Conservation (phyloP, 345 rosid genomes). For the Laguncularia racemosa region DNA sequence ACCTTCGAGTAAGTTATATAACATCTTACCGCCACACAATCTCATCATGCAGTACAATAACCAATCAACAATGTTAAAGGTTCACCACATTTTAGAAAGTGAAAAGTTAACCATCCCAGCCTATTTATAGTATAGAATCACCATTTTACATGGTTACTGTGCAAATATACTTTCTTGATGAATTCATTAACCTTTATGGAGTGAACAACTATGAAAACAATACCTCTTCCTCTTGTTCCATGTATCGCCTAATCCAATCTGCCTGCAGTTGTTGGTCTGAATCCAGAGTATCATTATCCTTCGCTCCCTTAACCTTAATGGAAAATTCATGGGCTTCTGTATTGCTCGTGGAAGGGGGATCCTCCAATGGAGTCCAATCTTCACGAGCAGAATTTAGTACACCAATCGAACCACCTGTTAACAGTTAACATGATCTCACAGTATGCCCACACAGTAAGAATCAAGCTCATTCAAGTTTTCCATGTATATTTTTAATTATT, state of each 20-base stretch:
- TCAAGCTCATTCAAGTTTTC: too few species aligned
- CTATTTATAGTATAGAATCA: too few species aligned
- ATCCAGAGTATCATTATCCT: slow-evolving; percentile 37
- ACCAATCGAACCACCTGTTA: slow-evolving; percentile 62
- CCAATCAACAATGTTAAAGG: too few species aligned
- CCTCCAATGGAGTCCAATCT: slow-evolving; percentile 40
- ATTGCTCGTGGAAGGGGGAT: slow-evolving; percentile 18
- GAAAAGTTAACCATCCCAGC: too few species aligned
- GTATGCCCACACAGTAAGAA: too few species aligned
- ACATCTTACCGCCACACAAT: too few species aligned
- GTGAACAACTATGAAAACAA: background rate
- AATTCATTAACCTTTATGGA: background rate
- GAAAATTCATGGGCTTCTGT: slow-evolving; percentile 34
- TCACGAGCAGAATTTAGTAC: slow-evolving; percentile 54
- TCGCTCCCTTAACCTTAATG: slow-evolving; percentile 40
- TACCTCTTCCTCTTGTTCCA: slow-evolving; percentile 88
- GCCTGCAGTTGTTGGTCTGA: slow-evolving; percentile 65
- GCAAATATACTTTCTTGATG: background rate
- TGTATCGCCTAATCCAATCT: slow-evolving; percentile 84
- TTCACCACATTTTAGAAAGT: too few species aligned
- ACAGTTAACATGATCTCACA: background rate
- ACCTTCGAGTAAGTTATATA: too few species aligned
- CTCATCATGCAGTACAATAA: too few species aligned
- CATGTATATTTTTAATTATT: too few species aligned
- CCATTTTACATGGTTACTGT: too few species aligned